Evolutionary conservation across 345 rosid species (phyloP), one percentile per base, ranked within the genome.

Genomic region (Lagerstroemia speciosa): DNA sequence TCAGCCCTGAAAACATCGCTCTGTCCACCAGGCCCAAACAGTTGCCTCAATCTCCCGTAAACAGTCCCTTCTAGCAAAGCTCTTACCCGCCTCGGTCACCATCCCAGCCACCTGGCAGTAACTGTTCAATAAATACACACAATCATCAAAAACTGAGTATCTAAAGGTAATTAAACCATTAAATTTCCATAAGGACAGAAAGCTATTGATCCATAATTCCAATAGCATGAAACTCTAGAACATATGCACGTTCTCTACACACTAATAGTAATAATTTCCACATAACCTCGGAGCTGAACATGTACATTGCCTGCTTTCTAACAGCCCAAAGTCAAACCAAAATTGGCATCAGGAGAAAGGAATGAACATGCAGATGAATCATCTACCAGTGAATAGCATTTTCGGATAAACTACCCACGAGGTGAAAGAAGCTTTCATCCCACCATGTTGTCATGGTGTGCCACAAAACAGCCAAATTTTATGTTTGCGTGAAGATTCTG

Each of bases 31-130:
- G 20, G 65, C 67, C 37, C 68, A 70, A 4, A 65, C 92, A 33
- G 78, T 76, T 0, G 75, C 70, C 75, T 90, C 89, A 40, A 93
- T 90, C 76, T 89, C 89, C 64, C 84, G 73, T 22, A 93, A 80
- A 14, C 83, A 85, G 52, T 90, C 93, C 80, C 98, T 86, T 83
- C 93, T 85, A 0, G 85, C 90, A 72, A 62, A 84, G 70, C 96
- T 88, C 78, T 82, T 88, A 74, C 83, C 79, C 67, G 81, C 78
- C 50, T 90, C 93, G 0, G 91, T 68, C n/a, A 90, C 83, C 96
- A 90, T 92, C 20, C 61, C 82, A 73, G 78, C 75, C 72, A 79
- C 66, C 34, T 20, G 69, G 77, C 76, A 77, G 65, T 64, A 48
- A 72, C 91, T 86, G 77, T 46, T 48, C 30, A 5, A 9, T 6